A percentile compares a stretch with the other conserved stretches of the same genome.
phyloP scores from a whole-genome alignment of 805 yeast genomes.

The Candida stauntonica region DNA sequence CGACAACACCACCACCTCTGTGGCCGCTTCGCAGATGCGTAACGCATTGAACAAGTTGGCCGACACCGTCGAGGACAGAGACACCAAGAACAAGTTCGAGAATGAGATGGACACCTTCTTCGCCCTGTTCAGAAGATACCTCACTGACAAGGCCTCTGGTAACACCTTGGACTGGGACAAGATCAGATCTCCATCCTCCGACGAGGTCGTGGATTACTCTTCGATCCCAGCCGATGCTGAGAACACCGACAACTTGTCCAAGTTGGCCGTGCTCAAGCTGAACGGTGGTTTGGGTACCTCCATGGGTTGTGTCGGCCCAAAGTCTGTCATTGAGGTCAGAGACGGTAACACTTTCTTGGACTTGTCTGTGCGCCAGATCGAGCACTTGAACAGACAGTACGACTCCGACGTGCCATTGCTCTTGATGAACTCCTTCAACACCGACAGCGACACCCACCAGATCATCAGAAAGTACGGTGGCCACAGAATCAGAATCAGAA shows the following conservation, averaged over 20 bases:
- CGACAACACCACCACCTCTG: conserved; percentile 90
- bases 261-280: conserved; percentile 91
- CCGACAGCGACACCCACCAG: conserved; percentile 91
- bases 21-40: conserved; percentile 97
- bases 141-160: conserved; percentile 84
- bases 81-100: conserved; percentile 60
- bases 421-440: conserved; percentile 98
- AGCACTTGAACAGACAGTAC: conserved; percentile 83
- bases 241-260: conserved; percentile 45
- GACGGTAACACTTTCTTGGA: conserved; percentile 97
- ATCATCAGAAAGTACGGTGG: conserved; percentile 96
- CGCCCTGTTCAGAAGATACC: conserved; percentile 86
- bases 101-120: conserved; percentile 93
- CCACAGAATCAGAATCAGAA: conserved; percentile 89
- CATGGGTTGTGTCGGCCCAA: conserved; percentile 99
- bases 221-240: conserved; percentile 40
- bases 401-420: conserved; percentile 93
- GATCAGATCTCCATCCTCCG: conserved; percentile 84
- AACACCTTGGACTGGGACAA: conserved; percentile 89
- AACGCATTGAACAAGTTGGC: conserved; percentile 87
- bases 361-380: conserved; percentile 94
- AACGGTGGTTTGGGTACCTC: conserved; percentile 99
- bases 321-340: conserved; percentile 96
- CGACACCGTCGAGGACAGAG: conserved; percentile 63
- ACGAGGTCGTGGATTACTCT: conserved; percentile 82